These are phyloP conservation scores for Calonectria ilicicola DNA, from an alignment of 2,329 filamentous ascomycete genomes.

Conservation along the genomic window DNA sequence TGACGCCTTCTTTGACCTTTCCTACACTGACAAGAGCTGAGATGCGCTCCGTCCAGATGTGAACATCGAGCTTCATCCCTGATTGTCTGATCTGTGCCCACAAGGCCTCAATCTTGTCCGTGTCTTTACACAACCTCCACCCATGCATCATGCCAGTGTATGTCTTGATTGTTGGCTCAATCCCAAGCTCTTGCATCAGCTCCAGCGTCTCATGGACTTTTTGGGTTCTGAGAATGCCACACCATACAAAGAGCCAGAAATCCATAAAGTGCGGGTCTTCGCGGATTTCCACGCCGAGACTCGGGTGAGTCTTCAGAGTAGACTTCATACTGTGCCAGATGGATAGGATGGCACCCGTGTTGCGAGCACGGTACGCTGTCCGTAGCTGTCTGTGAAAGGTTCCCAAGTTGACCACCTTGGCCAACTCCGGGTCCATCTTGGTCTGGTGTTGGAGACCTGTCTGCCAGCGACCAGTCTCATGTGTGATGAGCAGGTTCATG, in stretches of 20 bases:
- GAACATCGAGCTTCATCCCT: slow-evolving; percentile 70
- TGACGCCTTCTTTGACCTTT: slow-evolving; percentile 67
- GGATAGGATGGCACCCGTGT: slow-evolving; percentile 43
- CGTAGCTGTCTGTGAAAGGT: slow-evolving; percentile 46
- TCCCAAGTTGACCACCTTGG: slow-evolving; percentile 19
- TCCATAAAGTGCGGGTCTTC: slow-evolving; percentile 51
- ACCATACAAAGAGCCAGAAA: slow-evolving; percentile 56
- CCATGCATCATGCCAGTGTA: slow-evolving; percentile 82
- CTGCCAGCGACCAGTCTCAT: slow-evolving; percentile 38
- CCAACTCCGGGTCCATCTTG: slow-evolving; percentile 10
- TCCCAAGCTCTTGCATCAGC: slow-evolving; percentile 58
- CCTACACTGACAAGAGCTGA: slow-evolving; percentile 71
- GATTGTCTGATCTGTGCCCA: slow-evolving; percentile 74
- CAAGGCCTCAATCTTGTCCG: slow-evolving; percentile 70
- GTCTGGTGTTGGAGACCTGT: slow-evolving; percentile 3
- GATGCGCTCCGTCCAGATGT: slow-evolving; percentile 79
- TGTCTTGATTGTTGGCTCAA: slow-evolving; percentile 71
- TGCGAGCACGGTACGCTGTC: slow-evolving; percentile 44
- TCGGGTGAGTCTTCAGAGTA: slow-evolving; percentile 37
- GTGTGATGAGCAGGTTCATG: slow-evolving; percentile 38
- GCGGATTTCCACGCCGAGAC: slow-evolving; percentile 45
- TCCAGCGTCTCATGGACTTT: slow-evolving; percentile 53
- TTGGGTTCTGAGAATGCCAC: slow-evolving; percentile 46
- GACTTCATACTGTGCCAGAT: slow-evolving; percentile 50
- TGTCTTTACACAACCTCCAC: slow-evolving; percentile 71